phyloP scores from a whole-genome alignment of 805 yeast genomes.

The Wickerhamiella lipophila region DNA sequence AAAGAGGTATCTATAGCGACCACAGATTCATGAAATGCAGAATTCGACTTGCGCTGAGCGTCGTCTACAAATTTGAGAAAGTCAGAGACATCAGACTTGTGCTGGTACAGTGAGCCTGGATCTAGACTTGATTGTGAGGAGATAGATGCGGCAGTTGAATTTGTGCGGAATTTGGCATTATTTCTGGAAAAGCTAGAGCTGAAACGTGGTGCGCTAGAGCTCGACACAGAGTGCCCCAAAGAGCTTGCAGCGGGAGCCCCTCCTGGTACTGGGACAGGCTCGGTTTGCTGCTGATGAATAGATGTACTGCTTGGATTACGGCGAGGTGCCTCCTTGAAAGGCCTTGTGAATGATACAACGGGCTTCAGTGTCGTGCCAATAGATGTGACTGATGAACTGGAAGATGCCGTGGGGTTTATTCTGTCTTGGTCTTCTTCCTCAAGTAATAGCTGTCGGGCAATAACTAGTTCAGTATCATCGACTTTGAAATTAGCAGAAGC shows the following conservation, averaged over 20 bases:
- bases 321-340: constrained; percentile 6
- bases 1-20: constrained; percentile 22
- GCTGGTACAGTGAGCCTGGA: constrained; percentile 32
- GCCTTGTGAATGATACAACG: constrained; percentile 25
- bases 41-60: constrained; percentile 17
- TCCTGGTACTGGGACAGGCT: constrained; percentile 10
- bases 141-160: constrained; percentile 2
- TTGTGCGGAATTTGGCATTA: constrained; percentile 1
- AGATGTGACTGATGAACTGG: constrained; percentile 12
- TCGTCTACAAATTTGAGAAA: constrained; percentile 57
- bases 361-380: constrained; percentile 22
- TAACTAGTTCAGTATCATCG: constrained; percentile 50
- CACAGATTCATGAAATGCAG: constrained; percentile 15
- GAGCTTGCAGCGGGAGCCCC: constrained; percentile 1
- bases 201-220: constrained; percentile 16
- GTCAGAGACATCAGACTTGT: constrained; percentile 40
- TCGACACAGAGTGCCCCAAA: constrained; percentile 9
- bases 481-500: constrained; percentile 54
- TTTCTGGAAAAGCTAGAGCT: constrained; percentile 30
- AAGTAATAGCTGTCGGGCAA: constrained; percentile 42
- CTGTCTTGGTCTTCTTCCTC: constrained; percentile 30
- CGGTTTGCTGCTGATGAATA: constrained; percentile 1
- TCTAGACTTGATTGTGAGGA: constrained; percentile 22
- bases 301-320: constrained; percentile 3
- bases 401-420: constrained; percentile 7